Conservation (phyloP, 352 stramenopile species). For the Phytophthora parvispora region DNA sequence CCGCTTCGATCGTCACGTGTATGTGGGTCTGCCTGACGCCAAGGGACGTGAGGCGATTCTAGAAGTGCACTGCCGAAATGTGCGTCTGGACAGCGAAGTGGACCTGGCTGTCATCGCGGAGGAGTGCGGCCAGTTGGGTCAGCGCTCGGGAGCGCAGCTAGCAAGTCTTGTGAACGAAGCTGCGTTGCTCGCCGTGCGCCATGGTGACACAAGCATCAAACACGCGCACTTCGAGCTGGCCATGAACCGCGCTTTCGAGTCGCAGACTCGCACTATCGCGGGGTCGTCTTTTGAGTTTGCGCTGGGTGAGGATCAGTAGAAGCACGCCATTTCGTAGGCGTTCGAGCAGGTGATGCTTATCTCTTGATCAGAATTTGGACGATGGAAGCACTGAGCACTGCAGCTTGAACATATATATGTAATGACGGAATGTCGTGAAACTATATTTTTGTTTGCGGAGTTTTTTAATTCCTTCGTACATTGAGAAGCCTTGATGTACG, state of each 20-base stretch:
- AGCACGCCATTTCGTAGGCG: background rate
- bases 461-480: too few relatives aligned
- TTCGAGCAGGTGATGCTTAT: background rate
- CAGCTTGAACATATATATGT: too few relatives aligned
- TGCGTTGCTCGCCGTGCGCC: conserved; percentile 78
- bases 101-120: conserved; percentile 60
- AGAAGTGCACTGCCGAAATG: conserved; percentile 70
- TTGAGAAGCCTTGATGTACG: too few relatives aligned
- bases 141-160: conserved; percentile 79
- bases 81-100: conserved; percentile 67
- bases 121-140: conserved; percentile 64
- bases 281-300: conserved; percentile 66
- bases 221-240: conserved; percentile 79
- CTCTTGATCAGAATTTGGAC: too few relatives aligned
- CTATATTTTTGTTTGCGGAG: too few relatives aligned
- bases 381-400: too few relatives aligned
- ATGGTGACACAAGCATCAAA: conserved; percentile 71
- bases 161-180: conserved; percentile 89
- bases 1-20: conserved; percentile 97
- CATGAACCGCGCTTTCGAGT: conserved; percentile 77
- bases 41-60: conserved; percentile 90
- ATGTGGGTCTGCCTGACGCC: conserved; percentile 95
- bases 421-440: too few relatives aligned
- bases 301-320: conserved; percentile 44
- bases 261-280: conserved; percentile 64